phyloP scores from a whole-genome alignment of 179 eudicot species.

The Camellia oleifera region DNA sequence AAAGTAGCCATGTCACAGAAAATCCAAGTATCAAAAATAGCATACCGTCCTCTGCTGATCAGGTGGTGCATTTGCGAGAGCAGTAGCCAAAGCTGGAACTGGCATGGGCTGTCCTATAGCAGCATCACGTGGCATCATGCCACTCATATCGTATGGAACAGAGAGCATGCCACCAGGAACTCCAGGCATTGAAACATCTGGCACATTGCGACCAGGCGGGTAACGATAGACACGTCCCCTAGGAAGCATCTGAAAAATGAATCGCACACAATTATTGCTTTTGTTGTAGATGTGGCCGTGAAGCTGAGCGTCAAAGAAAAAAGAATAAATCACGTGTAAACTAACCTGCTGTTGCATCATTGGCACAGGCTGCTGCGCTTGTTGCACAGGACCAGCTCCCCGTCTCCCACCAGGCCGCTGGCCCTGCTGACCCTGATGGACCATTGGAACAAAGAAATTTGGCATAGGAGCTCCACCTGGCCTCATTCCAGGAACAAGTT shows the following conservation, averaged over 20 bases:
- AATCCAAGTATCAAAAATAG: neutral
- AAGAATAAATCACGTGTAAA: neutral
- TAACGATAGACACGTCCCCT: constrained; percentile 73
- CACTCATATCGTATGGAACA: constrained; percentile 64
- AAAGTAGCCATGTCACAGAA: neutral
- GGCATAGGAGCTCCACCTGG: constrained; percentile 84
- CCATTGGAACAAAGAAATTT: constrained; percentile 65
- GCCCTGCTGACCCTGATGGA: constrained; percentile 77
- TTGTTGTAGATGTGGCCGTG: neutral
- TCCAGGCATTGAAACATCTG: constrained; percentile 51
- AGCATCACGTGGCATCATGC: constrained; percentile 61
- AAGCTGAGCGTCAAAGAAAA: neutral
- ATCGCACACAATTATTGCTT: neutral
- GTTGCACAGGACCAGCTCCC: constrained; percentile 66
- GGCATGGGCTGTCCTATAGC: constrained; percentile 67
- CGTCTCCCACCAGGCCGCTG: constrained; percentile 82
- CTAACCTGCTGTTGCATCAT: constrained; percentile 74
- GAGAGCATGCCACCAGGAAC: constrained; percentile 70
- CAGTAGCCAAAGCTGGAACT: constrained; percentile 68
- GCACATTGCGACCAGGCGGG: constrained; percentile 74
- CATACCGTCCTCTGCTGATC: constrained; percentile 88
- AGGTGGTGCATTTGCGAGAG: constrained; percentile 75
- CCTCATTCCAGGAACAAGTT: constrained; percentile 85
- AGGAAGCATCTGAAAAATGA: constrained; percentile 60
- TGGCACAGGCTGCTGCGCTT: constrained; percentile 67